Evolutionary conservation across 2,329 filamentous ascomycete species (phyloP).

Genomic region (Plenodomus tracheiphilus): DNA sequence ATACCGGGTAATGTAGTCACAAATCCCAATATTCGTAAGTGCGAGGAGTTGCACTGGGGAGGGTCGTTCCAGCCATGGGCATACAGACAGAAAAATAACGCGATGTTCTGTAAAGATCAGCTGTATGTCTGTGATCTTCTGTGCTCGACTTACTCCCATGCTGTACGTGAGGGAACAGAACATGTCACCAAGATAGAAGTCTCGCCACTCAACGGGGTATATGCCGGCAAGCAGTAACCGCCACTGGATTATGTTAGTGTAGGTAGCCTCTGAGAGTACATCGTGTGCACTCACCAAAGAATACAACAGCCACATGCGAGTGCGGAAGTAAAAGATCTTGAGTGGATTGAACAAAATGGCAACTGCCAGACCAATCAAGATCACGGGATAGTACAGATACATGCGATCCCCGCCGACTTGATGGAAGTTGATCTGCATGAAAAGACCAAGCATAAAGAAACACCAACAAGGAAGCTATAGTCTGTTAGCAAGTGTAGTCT

Average conservation of each 20-base stretch:
- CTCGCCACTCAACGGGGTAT: slow-evolving; percentile 93
- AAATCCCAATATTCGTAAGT: slow-evolving; percentile 85
- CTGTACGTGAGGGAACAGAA: slow-evolving; percentile 94
- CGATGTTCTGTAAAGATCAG: slow-evolving; percentile 65
- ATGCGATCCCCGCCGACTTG: slow-evolving; percentile 66
- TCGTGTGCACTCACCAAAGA: slow-evolving; percentile 68
- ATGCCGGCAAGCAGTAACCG: slow-evolving; percentile 81
- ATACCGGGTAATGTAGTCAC: slow-evolving; percentile 81
- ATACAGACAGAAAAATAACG: slow-evolving; percentile 94
- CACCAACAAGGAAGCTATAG: slow-evolving; percentile 78
- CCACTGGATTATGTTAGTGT: slow-evolving; percentile 62
- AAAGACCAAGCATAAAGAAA: slow-evolving; percentile 72
- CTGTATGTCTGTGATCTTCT: background rate
- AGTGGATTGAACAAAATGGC: slow-evolving; percentile 75
- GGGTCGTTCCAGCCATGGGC: slow-evolving; percentile 75
- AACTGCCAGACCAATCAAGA: slow-evolving; percentile 71
- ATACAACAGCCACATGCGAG: slow-evolving; percentile 83
- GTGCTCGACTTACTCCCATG: slow-evolving; percentile 70
- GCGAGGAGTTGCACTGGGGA: slow-evolving; percentile 77
- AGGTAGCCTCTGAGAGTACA: background rate
- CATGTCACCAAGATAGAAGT: slow-evolving; percentile 97
- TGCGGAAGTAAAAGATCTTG: slow-evolving; percentile 73
- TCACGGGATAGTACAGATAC: slow-evolving; percentile 84
- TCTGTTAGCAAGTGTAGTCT: slow-evolving; percentile 12
- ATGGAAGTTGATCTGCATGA: slow-evolving; percentile 88